Conservation (phyloP, 78 protist species). For the Tieghemostelium lacteum region DNA sequence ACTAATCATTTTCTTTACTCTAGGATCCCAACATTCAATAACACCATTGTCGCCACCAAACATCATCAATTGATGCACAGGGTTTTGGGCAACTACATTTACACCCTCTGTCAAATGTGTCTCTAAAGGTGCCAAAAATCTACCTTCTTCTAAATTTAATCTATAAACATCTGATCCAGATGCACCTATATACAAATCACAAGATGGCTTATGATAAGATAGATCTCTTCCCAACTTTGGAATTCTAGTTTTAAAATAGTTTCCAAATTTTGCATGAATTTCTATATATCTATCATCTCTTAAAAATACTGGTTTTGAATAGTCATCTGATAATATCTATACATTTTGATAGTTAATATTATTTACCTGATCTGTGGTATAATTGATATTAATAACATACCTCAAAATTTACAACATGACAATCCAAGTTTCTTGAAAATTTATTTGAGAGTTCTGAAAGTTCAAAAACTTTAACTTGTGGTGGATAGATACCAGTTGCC, state of each 20-base stretch:
- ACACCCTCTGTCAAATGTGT: conserved; percentile 34
- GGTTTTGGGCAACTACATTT: conserved; percentile 75
- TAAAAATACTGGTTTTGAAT: conserved; percentile 91
- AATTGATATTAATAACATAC: conserved; percentile 4
- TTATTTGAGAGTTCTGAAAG: conserved; percentile 90
- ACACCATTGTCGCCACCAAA: conserved; percentile 83
- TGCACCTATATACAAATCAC: conserved; percentile 86
- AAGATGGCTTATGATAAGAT: conserved; percentile 82
- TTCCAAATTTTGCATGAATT: conserved; percentile 94
- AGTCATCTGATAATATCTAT: conserved; percentile 93
- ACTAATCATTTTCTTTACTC: conserved; percentile 34
- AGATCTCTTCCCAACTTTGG: conserved; percentile 95
- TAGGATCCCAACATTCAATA: conserved; percentile 89
- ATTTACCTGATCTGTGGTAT: neutral
- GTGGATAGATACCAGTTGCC: conserved; percentile 95
- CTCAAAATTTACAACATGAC: conserved; percentile 84
- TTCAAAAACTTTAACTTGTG: conserved; percentile 94
- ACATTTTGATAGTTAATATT: neutral
- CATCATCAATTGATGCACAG: conserved; percentile 74
- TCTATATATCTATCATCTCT: conserved; percentile 91
- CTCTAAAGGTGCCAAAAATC: conserved; percentile 88
- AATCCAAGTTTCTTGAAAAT: conserved; percentile 89
- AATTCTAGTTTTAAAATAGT: conserved; percentile 85
- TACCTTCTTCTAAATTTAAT: conserved; percentile 93
- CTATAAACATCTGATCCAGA: conserved; percentile 80